Conservation (phyloP, 352 stramenopile species). For the Peronospora belbahrii region DNA sequence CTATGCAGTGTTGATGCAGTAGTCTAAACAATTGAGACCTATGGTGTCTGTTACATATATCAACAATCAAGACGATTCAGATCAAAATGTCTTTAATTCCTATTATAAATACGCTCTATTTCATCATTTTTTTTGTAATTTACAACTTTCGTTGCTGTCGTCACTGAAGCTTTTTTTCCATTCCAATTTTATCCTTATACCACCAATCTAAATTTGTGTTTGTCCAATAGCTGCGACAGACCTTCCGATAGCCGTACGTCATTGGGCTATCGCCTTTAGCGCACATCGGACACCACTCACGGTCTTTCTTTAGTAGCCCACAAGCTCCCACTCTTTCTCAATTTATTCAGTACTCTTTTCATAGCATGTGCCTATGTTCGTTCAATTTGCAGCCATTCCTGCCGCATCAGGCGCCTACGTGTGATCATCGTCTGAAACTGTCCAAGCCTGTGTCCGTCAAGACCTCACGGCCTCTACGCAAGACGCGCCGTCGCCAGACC, state of each 20-base stretch:
- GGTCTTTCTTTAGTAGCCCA: slow-evolving; percentile 15
- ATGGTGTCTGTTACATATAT: too few relatives aligned
- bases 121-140: slow-evolving; percentile 7
- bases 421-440: slow-evolving; percentile 14
- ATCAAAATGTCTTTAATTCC: too few relatives aligned
- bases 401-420: slow-evolving; percentile 30
- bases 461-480: slow-evolving; percentile 33
- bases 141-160: background rate
- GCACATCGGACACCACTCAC: slow-evolving; percentile 14
- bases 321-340: slow-evolving; percentile 5
- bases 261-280: background rate
- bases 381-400: slow-evolving; percentile 25
- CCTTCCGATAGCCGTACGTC: slow-evolving; percentile 7
- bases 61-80: too few relatives aligned
- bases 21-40: too few relatives aligned
- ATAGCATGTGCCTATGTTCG: slow-evolving; percentile 29
- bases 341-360: background rate
- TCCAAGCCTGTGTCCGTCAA: slow-evolving; percentile 32
- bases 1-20: too few relatives aligned
- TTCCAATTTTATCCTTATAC: background rate
- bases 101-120: too few relatives aligned
- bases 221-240: slow-evolving; percentile 6
- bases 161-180: slow-evolving; percentile 10
- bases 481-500: slow-evolving; percentile 31
- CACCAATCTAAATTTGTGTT: slow-evolving; percentile 16